Base-by-base conservation (phyloP, 352 stramenopile species). In the Thraustochytrium sp. region DNA sequence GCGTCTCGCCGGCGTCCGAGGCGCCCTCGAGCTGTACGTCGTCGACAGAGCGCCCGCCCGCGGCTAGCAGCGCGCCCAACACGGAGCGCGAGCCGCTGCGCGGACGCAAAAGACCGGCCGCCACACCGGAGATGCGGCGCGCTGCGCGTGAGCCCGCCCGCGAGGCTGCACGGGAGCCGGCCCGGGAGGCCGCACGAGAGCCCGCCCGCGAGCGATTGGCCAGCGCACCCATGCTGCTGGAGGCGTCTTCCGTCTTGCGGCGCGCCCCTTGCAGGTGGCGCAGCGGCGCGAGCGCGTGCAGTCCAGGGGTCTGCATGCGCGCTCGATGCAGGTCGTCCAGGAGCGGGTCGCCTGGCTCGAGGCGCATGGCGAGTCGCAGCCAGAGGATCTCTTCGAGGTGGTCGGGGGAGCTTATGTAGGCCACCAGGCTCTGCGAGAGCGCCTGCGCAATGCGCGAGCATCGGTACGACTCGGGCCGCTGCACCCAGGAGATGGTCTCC, bases 301-400 rank as follows among this genome's bases (percentile, higher is more conserved):
- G 26, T 0, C 59, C 59, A 16, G 59, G 59, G 13, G 59, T 72
- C 40, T 26, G 34, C 59, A 72, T 72, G 59, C 59, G 59, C 40
- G 59, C 59, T 5, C 11, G 9, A 26, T 72, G 1, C 1, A 72
- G 36, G 26, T 72, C 59, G 21, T n/a, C 36, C 8, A 72, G 59
- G 26, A 72, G 36, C 3, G 34, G 36, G 40, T 72, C 59, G 34
- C 59, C 59, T n/a, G 59, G 59, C 40, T 72, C 59, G 36, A 72
- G 59, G 8, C 23, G 16, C 23, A 21, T 11, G 11, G 59, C 59
- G 21, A 72, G 59, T 49, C 59, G 59, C 16, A 72, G 59, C 59
- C 59, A 72, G 21, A 72, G 59, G 26, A 72, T 72, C 59, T 72
- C 59, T 26, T 72, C 59, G 59, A 72, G 59, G 21, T 72, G 59